Evolutionary conservation across 148 eudicot species (phyloP), one percentile per base, ranked within the genome.

Genomic region (Camellia lanceoleosa): DNA sequence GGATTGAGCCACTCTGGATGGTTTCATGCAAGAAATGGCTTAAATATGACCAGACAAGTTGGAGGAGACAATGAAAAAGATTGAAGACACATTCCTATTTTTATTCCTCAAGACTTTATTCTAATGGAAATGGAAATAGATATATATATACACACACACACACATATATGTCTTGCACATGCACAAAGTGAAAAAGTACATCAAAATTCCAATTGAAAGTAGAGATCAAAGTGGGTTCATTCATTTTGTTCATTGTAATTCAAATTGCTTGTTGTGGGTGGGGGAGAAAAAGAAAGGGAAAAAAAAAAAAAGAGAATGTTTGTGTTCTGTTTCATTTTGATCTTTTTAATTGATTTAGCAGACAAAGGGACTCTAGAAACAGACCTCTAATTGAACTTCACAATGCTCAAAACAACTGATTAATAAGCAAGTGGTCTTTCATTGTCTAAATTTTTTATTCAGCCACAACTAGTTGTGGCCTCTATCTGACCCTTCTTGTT

Each of bases 31-130:
- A 18, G 44, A 7, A 30, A 30, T 30, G n/a, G 11, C 44, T 43
- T 41, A 2, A 3, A 66, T 30, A 38, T 23, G 72, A 14, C 9
- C 72, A 68, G 52, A 16, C 51, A 18, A 77, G 42, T 51, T 76
- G 16, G 80, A 67, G 74, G 62, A n/a, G n/a, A 67, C 47, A 59
- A 52, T 56, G 47, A 65, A 55, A 68, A 42, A 68, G 74, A 65
- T 68, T 44, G 49, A 13, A 44, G 15, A 14, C 60, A 23, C 2
- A 20, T 19, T 66, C 60, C 13, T 5, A 1, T 47, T n/a, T 7
- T 20, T 3, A 62, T n/a, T 7, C 47, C 52, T 4, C 41, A 61
- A 61, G 20, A 2, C 59, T 55, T 55, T 55, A 55, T 55, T 55
- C 59, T 55, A 7, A 5, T 55, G 14, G 59, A 3, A 8, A 55